Percentiles rank a stretch among this genome's conserved stretches.
Conservation (phyloP, 2,329 filamentous ascomycete genomes). For the Fusarium sp. region DNA sequence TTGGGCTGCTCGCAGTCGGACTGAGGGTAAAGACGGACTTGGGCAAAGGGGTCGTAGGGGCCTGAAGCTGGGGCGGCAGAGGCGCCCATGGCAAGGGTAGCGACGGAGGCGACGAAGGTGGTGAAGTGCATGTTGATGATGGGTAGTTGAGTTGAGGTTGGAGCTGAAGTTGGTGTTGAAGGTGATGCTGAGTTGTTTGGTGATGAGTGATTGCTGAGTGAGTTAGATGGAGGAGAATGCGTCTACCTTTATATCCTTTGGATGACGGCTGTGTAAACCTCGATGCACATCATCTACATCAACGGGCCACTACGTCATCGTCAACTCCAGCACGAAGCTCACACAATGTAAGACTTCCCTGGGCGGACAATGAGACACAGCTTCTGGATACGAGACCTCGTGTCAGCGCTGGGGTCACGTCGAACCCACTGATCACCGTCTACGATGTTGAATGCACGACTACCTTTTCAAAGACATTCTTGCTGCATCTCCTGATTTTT, state of each 20-base stretch:
- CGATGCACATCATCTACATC: not conserved
- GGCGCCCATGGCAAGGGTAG: not conserved
- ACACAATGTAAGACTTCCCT: not conserved
- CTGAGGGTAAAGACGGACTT: conserved; percentile 1
- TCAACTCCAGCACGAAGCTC: not conserved
- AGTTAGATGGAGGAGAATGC: not conserved
- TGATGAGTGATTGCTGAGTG: not conserved
- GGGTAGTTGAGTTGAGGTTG: not conserved
- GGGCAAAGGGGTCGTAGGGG: not conserved
- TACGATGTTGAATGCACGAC: not conserved
- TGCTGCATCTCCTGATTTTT: not conserved
- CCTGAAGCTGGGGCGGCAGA: not conserved
- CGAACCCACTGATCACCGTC: not conserved
- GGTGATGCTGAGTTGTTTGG: not conserved
- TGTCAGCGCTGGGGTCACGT: not conserved
- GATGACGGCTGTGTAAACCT: not conserved
- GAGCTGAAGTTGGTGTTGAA: not conserved
- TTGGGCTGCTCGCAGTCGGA: conserved; percentile 4
- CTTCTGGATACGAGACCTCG: not conserved
- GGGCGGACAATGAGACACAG: not conserved
- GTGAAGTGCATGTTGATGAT: conserved; percentile 4
- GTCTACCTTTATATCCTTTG: not conserved
- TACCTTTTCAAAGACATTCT: not conserved
- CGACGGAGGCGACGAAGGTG: not conserved
- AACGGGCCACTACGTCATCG: not conserved